Base-by-base conservation (phyloP, 495 filamentous ascomycete species). In the Xylaria scruposa region DNA sequence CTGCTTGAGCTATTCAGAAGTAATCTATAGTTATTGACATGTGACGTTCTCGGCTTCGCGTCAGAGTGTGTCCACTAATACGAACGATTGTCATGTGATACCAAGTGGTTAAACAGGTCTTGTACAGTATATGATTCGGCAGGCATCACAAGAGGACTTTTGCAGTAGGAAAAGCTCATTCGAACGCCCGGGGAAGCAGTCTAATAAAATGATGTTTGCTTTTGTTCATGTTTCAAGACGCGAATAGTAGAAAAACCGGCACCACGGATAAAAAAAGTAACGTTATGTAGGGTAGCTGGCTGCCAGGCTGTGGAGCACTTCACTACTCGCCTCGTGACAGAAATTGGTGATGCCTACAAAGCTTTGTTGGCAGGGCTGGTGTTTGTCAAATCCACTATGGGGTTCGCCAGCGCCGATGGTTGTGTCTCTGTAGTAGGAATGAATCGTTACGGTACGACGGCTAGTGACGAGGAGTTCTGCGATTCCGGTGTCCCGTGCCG, bases 241-340 rank as follows among this genome's bases (percentile, higher is more conserved):
- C 42, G 62, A 24, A 33, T 17, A 7, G 17, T 65, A 29, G 62
- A 44, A n/a, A 21, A 42, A 47, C 40, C 24, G 15, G 26, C 47
- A 65, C 38, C 21, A 38, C 47, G 24, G 7, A 36, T 51, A 51
- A 3, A 21, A 29, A 51, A 4, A 21, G 31, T 49, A 31, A 26
- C 13, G 6, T 5, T 33, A 49, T 60, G 31, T 15, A 58, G 54
- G 24, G 54, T n/a, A 58, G 21, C 29, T 60, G 29, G 56, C 56
- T 60, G 31, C 56, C 56, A 31, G 58, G 38, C 15, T 60, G 58
- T 38, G 31, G 58, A 40, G 58, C 33, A 60, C 21, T 38, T 38
- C 33, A 38, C 29, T 38, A 33, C n/a, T 64, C 21, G 61, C 26
- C 53, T 40, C 13, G 40, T 64, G 15, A 47, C 26, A 9, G 40